Conservation (phyloP, 2,329 filamentous ascomycete genomes). For the Seiridium cupressi region DNA sequence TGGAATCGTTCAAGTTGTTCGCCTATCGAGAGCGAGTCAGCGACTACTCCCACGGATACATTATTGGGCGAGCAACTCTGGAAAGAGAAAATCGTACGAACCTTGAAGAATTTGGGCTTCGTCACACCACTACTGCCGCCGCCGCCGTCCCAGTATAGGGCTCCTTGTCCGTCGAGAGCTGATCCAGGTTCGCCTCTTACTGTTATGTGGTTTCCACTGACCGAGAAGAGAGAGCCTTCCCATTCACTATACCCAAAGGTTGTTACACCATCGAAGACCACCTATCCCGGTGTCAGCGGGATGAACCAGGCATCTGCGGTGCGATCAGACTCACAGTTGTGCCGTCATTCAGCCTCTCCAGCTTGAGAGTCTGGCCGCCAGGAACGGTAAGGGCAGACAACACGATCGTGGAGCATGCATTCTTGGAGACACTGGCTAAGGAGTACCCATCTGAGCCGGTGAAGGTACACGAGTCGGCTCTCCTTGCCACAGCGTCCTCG, state of each 20-base stretch:
- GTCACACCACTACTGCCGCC: slow-evolving; percentile 4
- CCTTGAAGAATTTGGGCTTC: slow-evolving; percentile 8
- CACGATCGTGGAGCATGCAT: slow-evolving; percentile 3
- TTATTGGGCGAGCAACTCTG: too few relatives aligned
- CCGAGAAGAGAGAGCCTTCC: slow-evolving; percentile 47
- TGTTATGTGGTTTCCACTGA: slow-evolving; percentile 44
- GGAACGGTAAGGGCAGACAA: slow-evolving; percentile 2
- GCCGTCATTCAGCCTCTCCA: slow-evolving; percentile 2
- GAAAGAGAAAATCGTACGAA: not conserved
- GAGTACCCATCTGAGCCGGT: slow-evolving; percentile 4
- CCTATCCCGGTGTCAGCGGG: not conserved
- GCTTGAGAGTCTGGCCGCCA: not conserved
- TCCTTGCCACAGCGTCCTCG: slow-evolving; percentile 1
- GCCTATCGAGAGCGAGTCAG: not conserved
- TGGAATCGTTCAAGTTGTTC: slow-evolving; percentile 4
- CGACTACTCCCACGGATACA: too few relatives aligned
- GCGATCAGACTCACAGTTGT: not conserved
- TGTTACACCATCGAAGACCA: slow-evolving; percentile 2
- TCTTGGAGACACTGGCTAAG: not conserved
- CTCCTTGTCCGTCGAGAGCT: slow-evolving; percentile 2
- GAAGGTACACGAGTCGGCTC: slow-evolving; percentile 5
- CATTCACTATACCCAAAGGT: slow-evolving; percentile 47
- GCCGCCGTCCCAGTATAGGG: slow-evolving; percentile 6
- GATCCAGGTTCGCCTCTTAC: slow-evolving; percentile 38
- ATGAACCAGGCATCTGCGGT: too few relatives aligned